Evolutionary conservation across 192 early-diverging fungal species (phyloP).

Genomic region (Coemansia sp.): DNA sequence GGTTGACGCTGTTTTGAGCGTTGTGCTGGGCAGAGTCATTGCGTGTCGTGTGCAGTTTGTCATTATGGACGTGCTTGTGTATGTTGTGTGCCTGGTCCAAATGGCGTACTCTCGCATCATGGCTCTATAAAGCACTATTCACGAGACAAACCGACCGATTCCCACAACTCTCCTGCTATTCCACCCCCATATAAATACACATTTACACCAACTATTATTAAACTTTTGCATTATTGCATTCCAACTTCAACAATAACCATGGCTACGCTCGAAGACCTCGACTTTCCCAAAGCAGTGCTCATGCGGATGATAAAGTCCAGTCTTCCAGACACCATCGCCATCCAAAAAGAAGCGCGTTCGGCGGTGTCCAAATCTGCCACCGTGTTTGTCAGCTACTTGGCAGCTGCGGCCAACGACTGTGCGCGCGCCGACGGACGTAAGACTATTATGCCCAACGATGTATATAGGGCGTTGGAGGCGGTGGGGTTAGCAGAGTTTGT

Average conservation of each 20-base stretch:
- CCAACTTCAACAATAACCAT: background rate
- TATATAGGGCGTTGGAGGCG: slow-evolving; percentile 42
- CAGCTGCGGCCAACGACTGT: slow-evolving; percentile 49
- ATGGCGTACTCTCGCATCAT: slow-evolving; percentile 1
- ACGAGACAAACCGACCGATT: background rate
- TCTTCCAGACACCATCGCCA: slow-evolving; percentile 43
- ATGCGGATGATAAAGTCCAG: slow-evolving; percentile 37
- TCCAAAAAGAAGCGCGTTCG: slow-evolving; percentile 46
- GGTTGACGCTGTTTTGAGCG: background rate
- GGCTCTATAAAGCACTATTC: background rate
- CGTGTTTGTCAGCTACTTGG: slow-evolving; percentile 50
- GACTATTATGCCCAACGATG: slow-evolving; percentile 41
- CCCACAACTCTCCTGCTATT: background rate
- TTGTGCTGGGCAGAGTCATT: slow-evolving; percentile 15
- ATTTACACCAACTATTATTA: too few species aligned
- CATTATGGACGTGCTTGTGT: slow-evolving; percentile 20
- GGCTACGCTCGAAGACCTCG: slow-evolving; percentile 38
- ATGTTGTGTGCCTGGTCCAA: slow-evolving; percentile 14
- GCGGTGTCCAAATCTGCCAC: slow-evolving; percentile 32
- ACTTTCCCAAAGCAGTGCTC: slow-evolving; percentile 47
- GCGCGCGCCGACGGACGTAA: slow-evolving; percentile 44
- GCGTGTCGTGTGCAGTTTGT: slow-evolving; percentile 24
- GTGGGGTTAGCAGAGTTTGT: slow-evolving; percentile 44
- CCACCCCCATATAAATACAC: too few species aligned
- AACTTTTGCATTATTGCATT: too few species aligned